phyloP scores from a whole-genome alignment of 2,329 filamentous ascomycete species.

The Septoria petroselini region DNA sequence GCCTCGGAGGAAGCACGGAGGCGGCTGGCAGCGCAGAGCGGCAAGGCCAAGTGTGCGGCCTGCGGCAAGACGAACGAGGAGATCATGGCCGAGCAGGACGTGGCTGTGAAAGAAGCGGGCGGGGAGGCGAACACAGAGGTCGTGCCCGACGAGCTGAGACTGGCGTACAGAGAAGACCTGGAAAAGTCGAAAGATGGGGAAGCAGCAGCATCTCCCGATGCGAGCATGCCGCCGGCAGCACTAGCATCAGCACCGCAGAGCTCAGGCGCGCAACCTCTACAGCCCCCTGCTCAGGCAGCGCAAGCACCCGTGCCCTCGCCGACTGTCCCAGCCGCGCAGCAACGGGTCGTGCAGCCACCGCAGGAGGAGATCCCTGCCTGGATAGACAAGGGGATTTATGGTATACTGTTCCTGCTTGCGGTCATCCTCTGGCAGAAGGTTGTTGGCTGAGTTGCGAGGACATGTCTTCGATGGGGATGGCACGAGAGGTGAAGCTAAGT shows the following conservation, averaged over 20 bases:
- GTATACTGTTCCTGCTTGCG: constrained; percentile 65
- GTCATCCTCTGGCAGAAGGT: constrained; percentile 57
- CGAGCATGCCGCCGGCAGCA: constrained; percentile 10
- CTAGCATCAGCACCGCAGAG: constrained; percentile 15
- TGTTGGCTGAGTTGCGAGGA: constrained; percentile 10
- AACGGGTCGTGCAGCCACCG: constrained; percentile 17
- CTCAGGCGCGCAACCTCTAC: neutral
- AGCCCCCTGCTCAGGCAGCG: constrained; percentile 6
- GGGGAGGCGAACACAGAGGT: constrained; percentile 45
- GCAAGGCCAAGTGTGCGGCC: constrained; percentile 62
- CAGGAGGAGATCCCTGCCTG: constrained; percentile 62
- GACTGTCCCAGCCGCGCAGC: constrained; percentile 14
- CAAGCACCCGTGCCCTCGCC: constrained; percentile 17
- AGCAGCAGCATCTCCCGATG: neutral
- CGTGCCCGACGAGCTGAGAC: constrained; percentile 55
- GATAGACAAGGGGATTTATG: constrained; percentile 78
- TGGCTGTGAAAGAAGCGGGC: constrained; percentile 50
- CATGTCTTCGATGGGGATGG: neutral
- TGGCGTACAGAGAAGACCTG: constrained; percentile 74
- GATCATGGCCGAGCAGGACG: constrained; percentile 69
- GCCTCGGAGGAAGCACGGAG: constrained; percentile 64
- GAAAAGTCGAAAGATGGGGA: constrained; percentile 34
- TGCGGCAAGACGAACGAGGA: constrained; percentile 69
- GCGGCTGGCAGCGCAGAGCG: constrained; percentile 66
- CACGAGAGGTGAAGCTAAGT: neutral